Conservation (phyloP, 2,329 filamentous ascomycete genomes). For the Cucurbitaria berberidis region DNA sequence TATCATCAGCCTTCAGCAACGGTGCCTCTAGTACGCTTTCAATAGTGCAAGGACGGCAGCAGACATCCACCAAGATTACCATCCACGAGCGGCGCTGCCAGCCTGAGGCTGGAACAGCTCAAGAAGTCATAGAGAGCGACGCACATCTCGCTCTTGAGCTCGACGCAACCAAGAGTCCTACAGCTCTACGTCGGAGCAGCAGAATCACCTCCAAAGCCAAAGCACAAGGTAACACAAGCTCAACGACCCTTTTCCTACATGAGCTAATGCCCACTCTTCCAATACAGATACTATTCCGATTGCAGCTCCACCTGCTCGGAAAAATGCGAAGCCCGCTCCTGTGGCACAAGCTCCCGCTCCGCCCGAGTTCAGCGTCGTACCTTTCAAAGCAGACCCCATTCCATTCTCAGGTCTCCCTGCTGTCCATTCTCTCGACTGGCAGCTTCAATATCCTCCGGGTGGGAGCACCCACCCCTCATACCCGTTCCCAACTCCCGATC, state of each 20-base stretch:
- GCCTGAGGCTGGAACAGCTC: neutral
- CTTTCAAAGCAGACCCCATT: conserved; percentile 3
- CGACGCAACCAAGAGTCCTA: neutral
- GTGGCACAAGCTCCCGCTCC: neutral
- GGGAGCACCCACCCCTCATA: conserved; percentile 27
- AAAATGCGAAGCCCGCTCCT: neutral
- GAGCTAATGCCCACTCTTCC: neutral
- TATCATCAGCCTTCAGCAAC: too few relatives aligned
- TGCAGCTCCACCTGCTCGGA: neutral
- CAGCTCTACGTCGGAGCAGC: conserved; percentile 5
- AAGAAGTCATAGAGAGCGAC: neutral
- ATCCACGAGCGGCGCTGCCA: neutral
- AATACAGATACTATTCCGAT: neutral
- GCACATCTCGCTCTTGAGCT: conserved; percentile 3
- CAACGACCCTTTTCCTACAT: fast-evolving
- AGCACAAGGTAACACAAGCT: neutral
- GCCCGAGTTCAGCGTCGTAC: neutral
- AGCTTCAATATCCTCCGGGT: conserved; percentile 23
- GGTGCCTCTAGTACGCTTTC: too few relatives aligned
- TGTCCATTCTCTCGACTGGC: conserved; percentile 12
- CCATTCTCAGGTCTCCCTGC: conserved; percentile 7
- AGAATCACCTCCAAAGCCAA: neutral
- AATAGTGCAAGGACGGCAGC: neutral
- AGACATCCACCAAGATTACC: neutral
- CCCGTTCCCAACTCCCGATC: conserved; percentile 21